Conservation (phyloP, 2,329 filamentous ascomycete genomes). For the Hypoxylon rubiginosum region DNA sequence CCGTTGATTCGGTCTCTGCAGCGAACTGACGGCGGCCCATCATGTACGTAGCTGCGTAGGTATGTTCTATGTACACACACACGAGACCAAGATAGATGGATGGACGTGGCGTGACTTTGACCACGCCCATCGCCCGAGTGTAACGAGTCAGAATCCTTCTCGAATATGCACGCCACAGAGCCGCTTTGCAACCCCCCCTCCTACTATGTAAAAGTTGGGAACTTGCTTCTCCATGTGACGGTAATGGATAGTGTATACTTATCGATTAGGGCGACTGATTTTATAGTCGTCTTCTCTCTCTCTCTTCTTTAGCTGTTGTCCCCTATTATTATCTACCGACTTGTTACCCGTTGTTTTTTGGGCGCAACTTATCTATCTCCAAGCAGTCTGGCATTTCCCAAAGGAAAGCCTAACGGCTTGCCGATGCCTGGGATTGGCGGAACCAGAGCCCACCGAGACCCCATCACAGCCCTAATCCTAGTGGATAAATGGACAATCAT, state of each 20-base stretch:
- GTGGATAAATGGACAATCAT: constrained; percentile 28
- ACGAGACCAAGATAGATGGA: no score
- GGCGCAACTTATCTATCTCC: not conserved
- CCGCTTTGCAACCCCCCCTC: constrained; percentile 4
- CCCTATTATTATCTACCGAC: not conserved
- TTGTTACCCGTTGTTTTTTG: no score
- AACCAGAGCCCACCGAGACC: constrained; percentile 20
- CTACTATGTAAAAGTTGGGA: not conserved
- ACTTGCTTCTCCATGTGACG: not conserved
- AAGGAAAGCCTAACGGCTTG: constrained; percentile 16
- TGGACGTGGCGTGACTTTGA: constrained; percentile 23
- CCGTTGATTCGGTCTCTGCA: constrained; percentile 8
- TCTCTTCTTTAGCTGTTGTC: not conserved
- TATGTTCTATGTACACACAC: not conserved
- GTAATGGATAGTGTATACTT: not conserved
- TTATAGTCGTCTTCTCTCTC: not conserved
- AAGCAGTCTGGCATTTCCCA: not conserved
- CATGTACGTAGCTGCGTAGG: constrained; percentile 3
- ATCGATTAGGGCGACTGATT: not conserved
- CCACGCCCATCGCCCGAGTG: not conserved
- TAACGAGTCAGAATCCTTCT: constrained; percentile 30
- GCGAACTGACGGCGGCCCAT: not conserved
- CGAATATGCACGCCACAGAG: constrained; percentile 24
- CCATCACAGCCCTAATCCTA: constrained; percentile 32
- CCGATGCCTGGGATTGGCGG: constrained; percentile 24